Conservation (phyloP, 805 yeast species). For the Jamesozyma hellenica region DNA sequence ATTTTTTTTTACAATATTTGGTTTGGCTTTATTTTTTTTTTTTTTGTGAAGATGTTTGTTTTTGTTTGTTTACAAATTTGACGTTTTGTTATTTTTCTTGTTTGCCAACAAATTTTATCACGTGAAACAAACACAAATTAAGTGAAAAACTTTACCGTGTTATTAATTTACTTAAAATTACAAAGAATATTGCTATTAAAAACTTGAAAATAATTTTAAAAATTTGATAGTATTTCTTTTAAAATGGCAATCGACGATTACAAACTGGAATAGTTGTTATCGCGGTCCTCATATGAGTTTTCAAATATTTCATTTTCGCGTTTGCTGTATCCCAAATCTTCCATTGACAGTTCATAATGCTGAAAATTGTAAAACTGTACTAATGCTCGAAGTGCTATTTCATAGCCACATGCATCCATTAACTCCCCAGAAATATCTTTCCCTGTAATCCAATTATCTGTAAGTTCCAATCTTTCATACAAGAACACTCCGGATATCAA, state of each 20-base stretch:
- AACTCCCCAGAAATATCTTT: conserved; percentile 66
- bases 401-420: conserved; percentile 73
- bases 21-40: too few species aligned
- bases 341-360: conserved; percentile 45
- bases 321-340: conserved; percentile 41
- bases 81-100: not conserved
- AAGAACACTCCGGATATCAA: conserved; percentile 78
- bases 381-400: conserved; percentile 69
- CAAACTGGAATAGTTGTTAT: not conserved
- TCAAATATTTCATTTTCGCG: conserved; percentile 1
- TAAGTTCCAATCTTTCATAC: conserved; percentile 57
- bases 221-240: too few species aligned
- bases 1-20: too few species aligned
- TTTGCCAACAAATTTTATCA: not conserved
- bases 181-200: too few species aligned
- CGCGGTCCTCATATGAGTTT: not conserved
- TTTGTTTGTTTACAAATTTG: conserved; percentile 3
- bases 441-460: conserved; percentile 85
- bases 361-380: conserved; percentile 65
- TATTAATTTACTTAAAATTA: not conserved
- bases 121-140: not conserved
- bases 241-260: not conserved
- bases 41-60: not conserved
- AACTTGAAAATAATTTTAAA: not conserved
- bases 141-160: not conserved